Base-by-base conservation (phyloP, 768 basidiomycete species). In the Leccinum subgranulosum region DNA sequence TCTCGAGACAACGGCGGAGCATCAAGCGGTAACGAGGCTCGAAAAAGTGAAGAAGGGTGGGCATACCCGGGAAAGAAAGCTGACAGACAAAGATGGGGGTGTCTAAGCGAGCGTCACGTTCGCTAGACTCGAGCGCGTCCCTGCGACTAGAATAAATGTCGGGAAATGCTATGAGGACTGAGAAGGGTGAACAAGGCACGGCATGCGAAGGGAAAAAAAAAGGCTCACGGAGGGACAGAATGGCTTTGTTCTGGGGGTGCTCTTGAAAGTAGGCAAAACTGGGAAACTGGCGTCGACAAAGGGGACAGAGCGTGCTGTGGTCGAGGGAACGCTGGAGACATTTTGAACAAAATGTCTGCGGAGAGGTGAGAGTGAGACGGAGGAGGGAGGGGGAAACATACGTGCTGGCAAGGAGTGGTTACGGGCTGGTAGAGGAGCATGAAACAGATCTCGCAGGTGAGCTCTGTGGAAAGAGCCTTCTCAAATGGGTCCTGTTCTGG, bases 341-440 rank as follows among this genome's bases (percentile, higher is more conserved):
- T 65, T 83, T 85, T 8, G 84, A 77, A 69, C 96, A 98, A 74
- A 94, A 98, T 0, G 94, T 94, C 92, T 95, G 65, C 50, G 21
- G 6, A 36, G 46, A 55, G 31, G 51, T 68, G 56, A 61, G 60
- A 48, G 31, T 29, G 36, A 53, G 25, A 25, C 1, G 62, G 54
- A 53, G 50, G 45, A 48, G 34, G 54, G 55, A 17, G 49, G 49
- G 53, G 54, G 33, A 34, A 57, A 79, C 87, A 67, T 68, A 91
- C 92, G 75, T 98, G 96, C 72, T 98, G 95, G 73, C 96, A 98
- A 12, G 92, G 91, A 3, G 95, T 91, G 15, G 96, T 98, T 51
- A 94, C 79, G 6, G 96, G 94, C 61, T 92, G 85, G 74, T 86
- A 85, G 62, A 94, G 78, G 39, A 97, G 75, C 67, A 81, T 81